A percentile compares a stretch with the other conserved stretches of the same genome.
These are phyloP conservation scores for Limonium bicolor DNA, from an alignment of 148 eudicot species.

Conservation along the genomic window DNA sequence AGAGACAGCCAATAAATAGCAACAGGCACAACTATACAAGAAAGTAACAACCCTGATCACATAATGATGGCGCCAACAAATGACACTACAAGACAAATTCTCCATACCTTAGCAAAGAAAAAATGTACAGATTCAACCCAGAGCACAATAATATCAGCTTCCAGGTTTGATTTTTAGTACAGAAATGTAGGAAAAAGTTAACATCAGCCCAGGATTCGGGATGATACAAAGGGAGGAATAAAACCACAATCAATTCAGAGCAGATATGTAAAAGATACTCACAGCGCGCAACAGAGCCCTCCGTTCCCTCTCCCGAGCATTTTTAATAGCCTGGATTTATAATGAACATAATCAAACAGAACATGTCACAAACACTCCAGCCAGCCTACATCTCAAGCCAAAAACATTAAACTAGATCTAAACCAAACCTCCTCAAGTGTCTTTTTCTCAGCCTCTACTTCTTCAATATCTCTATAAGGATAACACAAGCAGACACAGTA, in stretches of 20 bases:
- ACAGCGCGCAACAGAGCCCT: slow-evolving; percentile 74
- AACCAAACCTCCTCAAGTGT: slow-evolving; percentile 54
- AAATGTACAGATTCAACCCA: no score
- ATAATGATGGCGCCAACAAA: no score
- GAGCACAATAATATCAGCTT: no score
- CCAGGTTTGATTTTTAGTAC: no score
- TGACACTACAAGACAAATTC: no score
- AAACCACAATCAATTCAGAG: background rate
- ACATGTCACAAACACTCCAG: background rate
- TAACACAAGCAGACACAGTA: background rate
- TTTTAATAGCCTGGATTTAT: slow-evolving; percentile 58
- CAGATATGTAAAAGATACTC: slow-evolving; percentile 16
- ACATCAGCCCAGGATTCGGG: background rate
- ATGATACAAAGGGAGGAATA: background rate
- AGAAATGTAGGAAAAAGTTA: no score
- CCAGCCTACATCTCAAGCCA: background rate
- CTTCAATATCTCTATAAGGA: slow-evolving; percentile 34
- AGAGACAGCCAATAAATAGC: no score
- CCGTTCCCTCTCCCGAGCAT: slow-evolving; percentile 91
- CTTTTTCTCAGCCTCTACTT: slow-evolving; percentile 85
- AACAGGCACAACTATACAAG: no score
- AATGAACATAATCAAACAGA: background rate
- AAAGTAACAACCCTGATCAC: no score
- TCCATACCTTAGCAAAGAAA: no score
- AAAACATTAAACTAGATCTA: background rate